Percentiles rank a stretch among this genome's conserved stretches.
Evolutionary conservation across 306 rosid genomes (phyloP).

Genomic region (Quercus agrifolia): DNA sequence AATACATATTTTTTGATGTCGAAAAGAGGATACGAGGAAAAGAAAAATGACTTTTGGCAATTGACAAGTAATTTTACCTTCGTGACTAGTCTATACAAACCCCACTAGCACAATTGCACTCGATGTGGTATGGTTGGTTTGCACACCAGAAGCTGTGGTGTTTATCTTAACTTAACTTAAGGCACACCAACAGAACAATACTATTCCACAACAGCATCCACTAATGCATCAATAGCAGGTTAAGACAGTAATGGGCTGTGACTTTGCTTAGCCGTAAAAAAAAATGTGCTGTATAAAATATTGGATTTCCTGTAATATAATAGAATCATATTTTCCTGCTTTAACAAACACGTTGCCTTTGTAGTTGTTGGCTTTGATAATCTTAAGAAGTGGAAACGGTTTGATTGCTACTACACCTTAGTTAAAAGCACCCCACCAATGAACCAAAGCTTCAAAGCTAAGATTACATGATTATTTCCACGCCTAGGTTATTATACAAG

Average conservation of each 20-base stretch:
- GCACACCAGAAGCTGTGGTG: background rate
- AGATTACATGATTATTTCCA: conserved; percentile 44
- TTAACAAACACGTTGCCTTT: conserved; percentile 16
- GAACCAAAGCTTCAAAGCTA: conserved; percentile 50
- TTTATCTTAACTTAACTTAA: background rate
- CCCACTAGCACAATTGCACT: background rate
- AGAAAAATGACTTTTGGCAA: no score
- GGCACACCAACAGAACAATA: background rate
- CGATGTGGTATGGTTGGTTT: background rate
- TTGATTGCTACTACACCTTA: conserved; percentile 12
- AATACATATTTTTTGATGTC: no score
- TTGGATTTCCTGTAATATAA: conserved; percentile 1
- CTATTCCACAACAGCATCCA: background rate
- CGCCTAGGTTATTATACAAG: background rate
- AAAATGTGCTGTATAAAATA: background rate
- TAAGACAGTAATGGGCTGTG: background rate
- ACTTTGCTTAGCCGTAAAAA: conserved; percentile 22
- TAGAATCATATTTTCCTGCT: background rate
- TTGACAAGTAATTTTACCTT: no score
- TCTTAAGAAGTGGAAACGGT: conserved; percentile 17
- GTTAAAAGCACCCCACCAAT: conserved; percentile 12
- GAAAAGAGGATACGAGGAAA: no score
- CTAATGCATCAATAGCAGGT: background rate
- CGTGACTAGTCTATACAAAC: no score
- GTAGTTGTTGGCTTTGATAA: conserved; percentile 17